Percentiles rank a stretch among this genome's conserved stretches.
Evolutionary conservation across 768 basidiomycete genomes (phyloP).

Genomic region (Collybia nuda): DNA sequence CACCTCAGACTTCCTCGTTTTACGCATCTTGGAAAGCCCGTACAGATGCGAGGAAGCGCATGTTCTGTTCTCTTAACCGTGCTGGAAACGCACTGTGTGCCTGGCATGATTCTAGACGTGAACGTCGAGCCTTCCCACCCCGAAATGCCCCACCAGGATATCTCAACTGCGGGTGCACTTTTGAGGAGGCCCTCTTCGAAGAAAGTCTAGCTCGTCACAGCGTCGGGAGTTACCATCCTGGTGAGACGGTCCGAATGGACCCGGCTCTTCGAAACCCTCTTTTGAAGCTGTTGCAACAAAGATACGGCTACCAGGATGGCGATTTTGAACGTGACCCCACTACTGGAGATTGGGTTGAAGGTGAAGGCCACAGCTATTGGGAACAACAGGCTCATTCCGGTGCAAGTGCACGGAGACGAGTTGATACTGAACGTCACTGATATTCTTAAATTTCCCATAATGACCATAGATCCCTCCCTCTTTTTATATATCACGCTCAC

Average conservation of each 20-base stretch:
- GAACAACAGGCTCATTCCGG: conserved; percentile 49
- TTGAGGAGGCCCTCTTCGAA: conserved; percentile 84
- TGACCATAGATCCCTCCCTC: conserved; percentile 1
- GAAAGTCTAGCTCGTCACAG: conserved; percentile 77
- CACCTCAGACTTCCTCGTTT: conserved; percentile 46
- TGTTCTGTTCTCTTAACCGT: conserved; percentile 80
- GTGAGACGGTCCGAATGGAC: conserved; percentile 87
- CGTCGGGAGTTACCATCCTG: conserved; percentile 82
- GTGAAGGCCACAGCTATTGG: conserved; percentile 65
- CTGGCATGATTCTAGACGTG: conserved; percentile 87
- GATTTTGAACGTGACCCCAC: conserved; percentile 76
- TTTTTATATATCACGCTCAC: conserved; percentile 13
- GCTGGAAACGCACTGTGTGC: conserved; percentile 88
- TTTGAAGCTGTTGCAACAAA: conserved; percentile 64
- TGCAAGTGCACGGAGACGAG: conserved; percentile 32
- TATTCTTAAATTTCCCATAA: not conserved
- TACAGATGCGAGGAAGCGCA: conserved; percentile 68
- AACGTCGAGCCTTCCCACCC: conserved; percentile 75
- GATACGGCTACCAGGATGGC: conserved; percentile 81
- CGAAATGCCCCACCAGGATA: conserved; percentile 76
- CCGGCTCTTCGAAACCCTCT: conserved; percentile 82
- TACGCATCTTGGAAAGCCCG: conserved; percentile 68
- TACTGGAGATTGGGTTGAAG: conserved; percentile 67
- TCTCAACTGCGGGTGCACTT: conserved; percentile 86
- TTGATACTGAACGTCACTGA: conserved; percentile 26